These are phyloP conservation scores for Pigoraptor vietnamica DNA, from an alignment of 78 protist genomes.

Conservation along the genomic window DNA sequence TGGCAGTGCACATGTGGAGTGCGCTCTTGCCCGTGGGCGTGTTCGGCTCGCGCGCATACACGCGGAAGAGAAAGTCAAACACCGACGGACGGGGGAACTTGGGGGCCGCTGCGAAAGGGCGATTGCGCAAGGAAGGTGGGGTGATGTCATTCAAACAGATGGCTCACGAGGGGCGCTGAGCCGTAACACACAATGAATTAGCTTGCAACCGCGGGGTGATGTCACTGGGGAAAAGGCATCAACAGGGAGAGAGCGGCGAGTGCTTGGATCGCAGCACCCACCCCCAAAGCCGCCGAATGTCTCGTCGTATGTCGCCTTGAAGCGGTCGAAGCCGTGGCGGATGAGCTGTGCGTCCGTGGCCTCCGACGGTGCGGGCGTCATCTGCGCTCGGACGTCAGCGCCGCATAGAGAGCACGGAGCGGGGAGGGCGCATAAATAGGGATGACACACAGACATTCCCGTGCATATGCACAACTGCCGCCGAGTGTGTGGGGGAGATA, in stretches of 20 bases:
- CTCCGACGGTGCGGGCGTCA: background rate
- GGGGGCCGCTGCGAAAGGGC: conserved; percentile 32
- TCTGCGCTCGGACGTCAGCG: too few relatives aligned
- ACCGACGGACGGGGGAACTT: conserved; percentile 67
- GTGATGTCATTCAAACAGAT: too few relatives aligned
- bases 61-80: conserved; percentile 31
- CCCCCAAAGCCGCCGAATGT: conserved; percentile 61
- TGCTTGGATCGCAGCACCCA: too few relatives aligned
- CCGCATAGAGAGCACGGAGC: too few relatives aligned
- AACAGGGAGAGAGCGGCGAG: too few relatives aligned
- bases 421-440: too few relatives aligned
- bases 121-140: background rate
- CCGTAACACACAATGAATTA: background rate
- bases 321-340: background rate
- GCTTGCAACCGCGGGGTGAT: too few relatives aligned
- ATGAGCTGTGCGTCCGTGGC: background rate
- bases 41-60: background rate
- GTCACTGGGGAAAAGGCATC: too few relatives aligned
- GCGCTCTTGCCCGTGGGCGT: background rate
- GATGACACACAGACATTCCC: too few relatives aligned
- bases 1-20: conserved; percentile 14
- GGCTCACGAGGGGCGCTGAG: too few relatives aligned
- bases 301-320: conserved; percentile 31
- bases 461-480: too few relatives aligned
- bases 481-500: too few relatives aligned